Evolutionary conservation across 441 rosid genomes (phyloP), one percentile per base, ranked within the genome.

Genomic region (Erodium chrysanthum): DNA sequence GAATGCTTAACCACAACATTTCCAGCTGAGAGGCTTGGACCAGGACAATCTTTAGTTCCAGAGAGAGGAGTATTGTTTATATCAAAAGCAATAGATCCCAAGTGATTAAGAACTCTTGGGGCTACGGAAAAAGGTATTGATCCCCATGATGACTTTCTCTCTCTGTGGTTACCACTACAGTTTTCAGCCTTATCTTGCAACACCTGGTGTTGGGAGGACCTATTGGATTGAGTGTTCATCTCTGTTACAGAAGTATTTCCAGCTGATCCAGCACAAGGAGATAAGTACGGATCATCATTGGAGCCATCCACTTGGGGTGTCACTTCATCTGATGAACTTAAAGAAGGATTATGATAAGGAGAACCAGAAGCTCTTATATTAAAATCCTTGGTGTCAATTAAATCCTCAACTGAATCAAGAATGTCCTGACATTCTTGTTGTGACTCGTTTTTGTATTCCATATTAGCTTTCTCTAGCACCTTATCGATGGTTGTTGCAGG

Each of bases 381-480:
- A 56, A 68, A 81, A 74, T 62, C 79, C 74, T 82, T 86, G 12
- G 71, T 64, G 66, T 84, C 77, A 56, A 70, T 54, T 56, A 70
- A 71, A 78, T 84, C 90, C 77, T 80, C 92, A 76, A 88, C 66
- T 21, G 99, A 87, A 87, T 92, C 97, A 75, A 95, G 92, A 79
- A 95, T 95, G 72, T 95, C 97, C 80, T 91, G 97, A 74, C 98
- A 92, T 74, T 95, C 97, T 75, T 83, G 86, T 74, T 88, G 97
- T 64, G 98, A 95, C 66, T 90, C 95, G 68, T 78, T 86, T 82
- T 83, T 86, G 78, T 84, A 90, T 72, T 95, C 96, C 25, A 73
- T 80, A 78, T 79, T 85, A 64, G 96, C 99, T 81, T 80, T 87
- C 82, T 89, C 97, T 71, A 95, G 83, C 73, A 84, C 88, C 79